Conservation (phyloP, 805 yeast species). For the Ogataea paraovalis region DNA sequence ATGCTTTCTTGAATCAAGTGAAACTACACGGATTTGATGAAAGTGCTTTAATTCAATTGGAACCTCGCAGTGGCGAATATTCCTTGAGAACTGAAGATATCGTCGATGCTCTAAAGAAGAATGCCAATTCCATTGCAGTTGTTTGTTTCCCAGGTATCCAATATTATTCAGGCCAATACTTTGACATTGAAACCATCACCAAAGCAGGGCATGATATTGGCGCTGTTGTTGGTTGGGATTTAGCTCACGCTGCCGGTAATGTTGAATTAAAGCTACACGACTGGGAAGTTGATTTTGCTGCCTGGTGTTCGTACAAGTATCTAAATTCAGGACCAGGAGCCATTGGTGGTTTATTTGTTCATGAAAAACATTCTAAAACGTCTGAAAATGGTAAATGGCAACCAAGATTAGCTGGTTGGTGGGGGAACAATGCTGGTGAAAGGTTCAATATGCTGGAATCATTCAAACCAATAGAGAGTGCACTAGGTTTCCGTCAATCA, state of each 20-base stretch:
- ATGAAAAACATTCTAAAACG: conserved; percentile 38
- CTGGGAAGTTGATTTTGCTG: conserved; percentile 92
- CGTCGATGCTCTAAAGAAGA: conserved; percentile 46
- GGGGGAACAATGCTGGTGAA: conserved; percentile 76
- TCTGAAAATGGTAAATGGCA: conserved; percentile 33
- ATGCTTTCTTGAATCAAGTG: conserved; percentile 75
- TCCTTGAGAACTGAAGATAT: conserved; percentile 62
- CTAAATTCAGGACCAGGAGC: conserved; percentile 93
- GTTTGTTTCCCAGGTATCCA: conserved; percentile 86
- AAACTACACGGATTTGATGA: conserved; percentile 51
- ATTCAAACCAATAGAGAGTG: conserved; percentile 81
- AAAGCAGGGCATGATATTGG: conserved; percentile 47
- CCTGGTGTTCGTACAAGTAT: conserved; percentile 92
- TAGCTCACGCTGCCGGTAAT: conserved; percentile 94
- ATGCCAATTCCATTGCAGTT: conserved; percentile 62
- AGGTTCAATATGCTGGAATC: conserved; percentile 77
- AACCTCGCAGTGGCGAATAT: conserved; percentile 56
- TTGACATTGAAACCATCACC: conserved; percentile 74
- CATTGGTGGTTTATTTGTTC: conserved; percentile 80
- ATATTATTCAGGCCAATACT: conserved; percentile 86
- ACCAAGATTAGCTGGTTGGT: conserved; percentile 93
- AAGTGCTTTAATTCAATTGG: conserved; percentile 58
- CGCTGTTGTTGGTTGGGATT: conserved; percentile 83
- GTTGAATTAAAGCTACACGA: conserved; percentile 73
- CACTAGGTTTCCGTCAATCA: conserved; percentile 83